Evolutionary conservation across 2,329 filamentous ascomycete species (phyloP), one percentile per base, ranked within the genome.

Genomic region (Colletotrichum zoysiae): DNA sequence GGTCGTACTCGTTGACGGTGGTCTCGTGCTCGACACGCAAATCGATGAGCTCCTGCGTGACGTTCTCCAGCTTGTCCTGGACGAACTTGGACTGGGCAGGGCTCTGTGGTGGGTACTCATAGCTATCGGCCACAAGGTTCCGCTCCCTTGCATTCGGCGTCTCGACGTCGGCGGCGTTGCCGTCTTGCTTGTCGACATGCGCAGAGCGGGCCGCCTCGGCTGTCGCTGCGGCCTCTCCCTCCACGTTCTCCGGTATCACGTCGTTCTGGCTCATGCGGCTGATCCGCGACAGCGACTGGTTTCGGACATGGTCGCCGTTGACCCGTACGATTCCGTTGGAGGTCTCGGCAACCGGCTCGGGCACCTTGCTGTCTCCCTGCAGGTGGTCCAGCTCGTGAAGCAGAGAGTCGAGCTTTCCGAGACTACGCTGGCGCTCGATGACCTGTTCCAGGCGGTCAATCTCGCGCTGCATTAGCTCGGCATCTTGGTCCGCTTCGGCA

Each of bases 381-480:
- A 94, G 89, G 74, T 92, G 87, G 77, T 98, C 96, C 12, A 98
- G 88, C 78, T 99, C 96, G 76, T 97, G 91, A 0, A 99, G 88
- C 9, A 99, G 88, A 65, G 93, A 97, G 79, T 99, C 96, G 4
- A 99, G 88, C 81, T 98, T 97, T 51, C 96, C 96, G 4, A 99
- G 89, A 79, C 95, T 98, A 71, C 96, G 90, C 81, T 99, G 96
- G 60, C 97, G 93, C 81, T 98, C 95, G 63, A 99, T 91, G 9
- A 99, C 94, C 81, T 97, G 94, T 81, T 98, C 96, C 16, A 99
- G 86, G 44, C 95, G 91, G 78, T 98, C 94, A 74, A 99, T 93
- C 78, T 99, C 96, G 46, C 95, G 93, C 80, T 97, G 95, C 95
- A 99, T 98, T 73, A 98, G 85, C 80, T 98, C 96, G 74, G 94